A percentile compares a stretch with the other conserved stretches of the same genome.
These are phyloP conservation scores for Rhodomyrtus psidioides DNA, from an alignment of 441 rosid genomes.

Conservation along the genomic window DNA sequence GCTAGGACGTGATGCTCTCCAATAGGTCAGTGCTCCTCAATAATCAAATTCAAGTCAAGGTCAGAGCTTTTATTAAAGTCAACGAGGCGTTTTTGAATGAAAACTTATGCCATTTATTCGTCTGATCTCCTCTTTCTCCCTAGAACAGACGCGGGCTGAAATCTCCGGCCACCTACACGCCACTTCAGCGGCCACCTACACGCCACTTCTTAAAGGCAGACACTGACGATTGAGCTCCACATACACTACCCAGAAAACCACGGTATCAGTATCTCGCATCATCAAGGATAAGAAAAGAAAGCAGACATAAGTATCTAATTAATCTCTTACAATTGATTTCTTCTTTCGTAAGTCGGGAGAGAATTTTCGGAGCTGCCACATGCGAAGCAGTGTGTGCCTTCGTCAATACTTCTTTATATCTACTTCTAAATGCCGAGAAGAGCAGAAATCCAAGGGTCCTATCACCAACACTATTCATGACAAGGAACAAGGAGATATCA, in stretches of 20 bases:
- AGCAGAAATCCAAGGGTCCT: conserved; percentile 61
- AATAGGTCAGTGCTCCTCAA: not conserved
- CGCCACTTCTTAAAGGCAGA: conserved; percentile 65
- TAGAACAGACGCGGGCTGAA: conserved; percentile 60
- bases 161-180: conserved; percentile 67
- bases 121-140: conserved; percentile 59
- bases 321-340: conserved; percentile 46
- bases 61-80: not conserved
- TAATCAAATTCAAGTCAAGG: not conserved
- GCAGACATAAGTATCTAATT: not conserved
- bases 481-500: not conserved
- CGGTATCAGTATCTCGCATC: not conserved
- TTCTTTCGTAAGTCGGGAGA: conserved; percentile 43
- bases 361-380: conserved; percentile 48
- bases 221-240: conserved; percentile 64
- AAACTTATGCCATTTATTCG: not conserved
- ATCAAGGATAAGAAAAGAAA: not conserved
- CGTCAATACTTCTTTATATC: conserved; percentile 62
- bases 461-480: conserved; percentile 47
- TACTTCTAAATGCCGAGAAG: conserved; percentile 53
- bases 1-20: not conserved
- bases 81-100: not conserved
- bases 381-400: conserved; percentile 68
- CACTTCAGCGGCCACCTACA: conserved; percentile 68
- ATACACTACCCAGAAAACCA: conserved; percentile 31